These are phyloP conservation scores for Pseudocercospora vitis DNA, from an alignment of 2,329 filamentous ascomycete genomes.

Conservation along the genomic window DNA sequence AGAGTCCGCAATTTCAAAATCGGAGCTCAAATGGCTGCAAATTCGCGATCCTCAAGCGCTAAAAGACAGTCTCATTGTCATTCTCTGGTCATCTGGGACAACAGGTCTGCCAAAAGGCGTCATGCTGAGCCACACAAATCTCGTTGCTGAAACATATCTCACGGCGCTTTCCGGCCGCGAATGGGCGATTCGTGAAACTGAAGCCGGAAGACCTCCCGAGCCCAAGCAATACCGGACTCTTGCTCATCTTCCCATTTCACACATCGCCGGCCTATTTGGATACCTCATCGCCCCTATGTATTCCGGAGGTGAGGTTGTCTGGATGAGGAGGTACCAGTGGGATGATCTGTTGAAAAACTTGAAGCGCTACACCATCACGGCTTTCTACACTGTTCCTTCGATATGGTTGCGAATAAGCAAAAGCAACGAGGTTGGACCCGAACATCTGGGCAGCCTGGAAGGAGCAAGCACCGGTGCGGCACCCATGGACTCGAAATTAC, in stretches of 20 bases:
- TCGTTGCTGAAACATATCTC: constrained; percentile 33
- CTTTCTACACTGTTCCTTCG: constrained; percentile 43
- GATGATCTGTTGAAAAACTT: constrained; percentile 38
- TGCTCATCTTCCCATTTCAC: constrained; percentile 84
- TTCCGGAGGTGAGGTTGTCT: constrained; percentile 38
- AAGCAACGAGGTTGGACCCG: constrained; percentile 34
- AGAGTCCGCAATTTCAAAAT: constrained; percentile 35
- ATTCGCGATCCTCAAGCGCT: constrained; percentile 54
- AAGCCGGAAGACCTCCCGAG: constrained; percentile 30
- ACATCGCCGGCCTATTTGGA: constrained; percentile 69
- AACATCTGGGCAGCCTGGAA: constrained; percentile 38
- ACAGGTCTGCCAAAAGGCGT: constrained; percentile 50
- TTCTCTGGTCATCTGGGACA: constrained; percentile 52
- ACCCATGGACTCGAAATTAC: constrained; percentile 41
- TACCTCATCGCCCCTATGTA: constrained; percentile 41
- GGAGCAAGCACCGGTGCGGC: constrained; percentile 43
- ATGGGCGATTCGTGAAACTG: constrained; percentile 27
- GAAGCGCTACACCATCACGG: constrained; percentile 40
- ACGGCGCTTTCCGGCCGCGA: constrained; percentile 28
- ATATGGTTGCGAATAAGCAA: constrained; percentile 44
- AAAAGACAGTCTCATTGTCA: constrained; percentile 46
- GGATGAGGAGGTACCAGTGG: constrained; percentile 44
- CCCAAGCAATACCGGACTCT: constrained; percentile 27
- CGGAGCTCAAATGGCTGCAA: constrained; percentile 53
- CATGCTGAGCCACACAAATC: constrained; percentile 32